Evolutionary conservation across 2,329 filamentous ascomycete species (phyloP).

Genomic region (Teratosphaeria epicoccoides): DNA sequence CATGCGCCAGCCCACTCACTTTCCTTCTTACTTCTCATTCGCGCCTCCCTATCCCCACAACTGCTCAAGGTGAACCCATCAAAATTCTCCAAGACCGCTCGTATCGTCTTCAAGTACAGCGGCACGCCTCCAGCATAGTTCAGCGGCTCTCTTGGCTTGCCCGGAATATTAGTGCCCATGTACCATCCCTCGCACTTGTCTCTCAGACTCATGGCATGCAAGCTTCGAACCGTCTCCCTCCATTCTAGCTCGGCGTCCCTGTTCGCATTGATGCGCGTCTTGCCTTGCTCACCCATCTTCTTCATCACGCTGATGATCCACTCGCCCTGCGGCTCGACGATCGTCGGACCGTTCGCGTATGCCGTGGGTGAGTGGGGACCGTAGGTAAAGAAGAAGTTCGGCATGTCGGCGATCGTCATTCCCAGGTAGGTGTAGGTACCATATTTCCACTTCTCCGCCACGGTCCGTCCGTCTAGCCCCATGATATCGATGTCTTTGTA

Average conservation of each 20-base stretch:
- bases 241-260: constrained; percentile 32
- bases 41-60: not conserved
- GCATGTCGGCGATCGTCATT: constrained; percentile 19
- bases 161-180: constrained; percentile 15
- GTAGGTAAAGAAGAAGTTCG: constrained; percentile 28
- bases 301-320: constrained; percentile 36
- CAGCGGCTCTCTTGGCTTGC: constrained; percentile 25
- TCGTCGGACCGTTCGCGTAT: constrained; percentile 36
- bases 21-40: no score
- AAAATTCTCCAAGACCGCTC: constrained; percentile 25
- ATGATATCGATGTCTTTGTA: constrained; percentile 28
- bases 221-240: constrained; percentile 28
- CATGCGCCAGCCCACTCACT: no score
- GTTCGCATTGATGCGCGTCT: constrained; percentile 31
- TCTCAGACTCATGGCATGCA: constrained; percentile 33
- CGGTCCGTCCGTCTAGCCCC: constrained; percentile 24
- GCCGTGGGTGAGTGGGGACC: constrained; percentile 35
- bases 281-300: constrained; percentile 28
- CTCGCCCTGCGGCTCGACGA: constrained; percentile 35
- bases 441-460: constrained; percentile 33
- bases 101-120: constrained; percentile 29
- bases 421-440: constrained; percentile 34
- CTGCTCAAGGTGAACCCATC: constrained; percentile 13
- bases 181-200: constrained; percentile 34
- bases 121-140: constrained; percentile 30